Conservation (phyloP, 345 rosid species). For the Trapa bicornis region DNA sequence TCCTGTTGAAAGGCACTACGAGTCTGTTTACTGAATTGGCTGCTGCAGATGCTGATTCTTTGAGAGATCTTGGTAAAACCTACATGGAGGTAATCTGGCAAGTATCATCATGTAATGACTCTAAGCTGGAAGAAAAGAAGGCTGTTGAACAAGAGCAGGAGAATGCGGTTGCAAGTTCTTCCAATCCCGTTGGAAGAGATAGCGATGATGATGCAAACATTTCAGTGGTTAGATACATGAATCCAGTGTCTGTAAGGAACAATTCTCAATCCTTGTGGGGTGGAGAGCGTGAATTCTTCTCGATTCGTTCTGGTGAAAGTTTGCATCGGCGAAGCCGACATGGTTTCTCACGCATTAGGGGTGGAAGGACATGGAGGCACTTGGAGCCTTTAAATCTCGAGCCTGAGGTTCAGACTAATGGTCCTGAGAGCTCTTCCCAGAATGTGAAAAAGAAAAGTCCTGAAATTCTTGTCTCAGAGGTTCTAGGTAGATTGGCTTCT, state of each 20-base stretch:
- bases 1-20: constrained; percentile 67
- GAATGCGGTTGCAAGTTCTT: constrained; percentile 40
- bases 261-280: constrained; percentile 68
- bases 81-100: constrained; percentile 84
- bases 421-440: constrained; percentile 48
- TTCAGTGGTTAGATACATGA: constrained; percentile 61
- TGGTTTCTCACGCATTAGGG: constrained; percentile 71
- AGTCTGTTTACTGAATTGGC: constrained; percentile 72
- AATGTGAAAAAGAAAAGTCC: constrained; percentile 70
- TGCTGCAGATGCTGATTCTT: constrained; percentile 75
- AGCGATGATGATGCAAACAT: constrained; percentile 65
- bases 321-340: constrained; percentile 74
- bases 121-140: constrained; percentile 58
- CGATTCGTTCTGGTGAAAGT: constrained; percentile 72
- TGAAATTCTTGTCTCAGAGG: constrained; percentile 55
- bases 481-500: constrained; percentile 56
- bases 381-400: constrained; percentile 62
- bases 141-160: constrained; percentile 45
- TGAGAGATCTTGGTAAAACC: constrained; percentile 68
- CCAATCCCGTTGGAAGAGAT: constrained; percentile 67
- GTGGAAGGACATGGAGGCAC: constrained; percentile 81
- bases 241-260: constrained; percentile 63
- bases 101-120: constrained; percentile 55
- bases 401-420: constrained; percentile 42
- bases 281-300: constrained; percentile 68